Evolutionary conservation across 495 filamentous ascomycete species (phyloP).

Genomic region (Aspergillus cavernicola): DNA sequence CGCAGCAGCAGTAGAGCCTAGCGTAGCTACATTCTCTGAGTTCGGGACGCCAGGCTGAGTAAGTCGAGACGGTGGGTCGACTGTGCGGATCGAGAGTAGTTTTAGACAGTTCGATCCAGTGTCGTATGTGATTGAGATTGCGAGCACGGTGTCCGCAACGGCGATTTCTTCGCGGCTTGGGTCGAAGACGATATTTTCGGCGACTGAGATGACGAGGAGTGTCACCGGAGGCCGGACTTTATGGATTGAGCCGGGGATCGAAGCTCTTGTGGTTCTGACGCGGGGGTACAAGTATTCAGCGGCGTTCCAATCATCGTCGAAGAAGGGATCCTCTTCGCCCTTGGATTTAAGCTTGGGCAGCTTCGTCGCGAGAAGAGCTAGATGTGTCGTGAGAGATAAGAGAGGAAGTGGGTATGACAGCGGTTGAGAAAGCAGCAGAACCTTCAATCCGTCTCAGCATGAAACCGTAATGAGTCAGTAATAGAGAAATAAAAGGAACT

Average conservation of each 20-base stretch:
- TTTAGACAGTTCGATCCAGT: conserved; percentile 34
- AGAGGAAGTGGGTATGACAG: conserved; percentile 89
- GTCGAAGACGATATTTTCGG: conserved; percentile 89
- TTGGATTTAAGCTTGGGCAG: conserved; percentile 80
- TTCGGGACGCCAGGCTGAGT: conserved; percentile 68
- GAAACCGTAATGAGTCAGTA: background rate
- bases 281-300: conserved; percentile 72
- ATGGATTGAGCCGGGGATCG: conserved; percentile 9
- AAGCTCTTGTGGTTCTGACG: conserved; percentile 10
- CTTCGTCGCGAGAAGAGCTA: conserved; percentile 86
- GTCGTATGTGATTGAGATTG: conserved; percentile 61
- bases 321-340: conserved; percentile 90
- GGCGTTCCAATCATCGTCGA: conserved; percentile 96
- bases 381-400: conserved; percentile 86
- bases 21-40: conserved; percentile 62
- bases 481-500: conserved; percentile 30
- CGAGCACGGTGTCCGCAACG: conserved; percentile 83
- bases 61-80: conserved; percentile 69
- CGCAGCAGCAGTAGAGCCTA: conserved; percentile 32
- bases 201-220: conserved; percentile 81
- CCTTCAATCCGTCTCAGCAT: conserved; percentile 49
- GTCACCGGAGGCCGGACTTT: conserved; percentile 71
- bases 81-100: conserved; percentile 59
- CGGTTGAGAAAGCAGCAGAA: conserved; percentile 87
- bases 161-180: conserved; percentile 85